phyloP scores from a whole-genome alignment of 2,329 filamentous ascomycete genomes.

The Alternaria consortialis region DNA sequence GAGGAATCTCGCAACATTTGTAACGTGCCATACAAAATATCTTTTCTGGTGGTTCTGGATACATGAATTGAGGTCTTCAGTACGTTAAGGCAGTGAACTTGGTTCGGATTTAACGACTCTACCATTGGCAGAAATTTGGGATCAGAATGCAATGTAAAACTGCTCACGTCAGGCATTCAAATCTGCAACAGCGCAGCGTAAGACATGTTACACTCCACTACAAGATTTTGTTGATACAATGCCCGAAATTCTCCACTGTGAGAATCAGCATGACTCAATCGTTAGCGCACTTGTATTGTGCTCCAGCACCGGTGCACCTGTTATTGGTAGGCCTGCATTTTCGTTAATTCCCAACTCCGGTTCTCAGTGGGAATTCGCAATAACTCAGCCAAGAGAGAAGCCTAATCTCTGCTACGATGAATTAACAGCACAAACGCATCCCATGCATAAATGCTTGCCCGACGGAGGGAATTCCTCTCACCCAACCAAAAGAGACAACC shows the following conservation, averaged over 20 bases:
- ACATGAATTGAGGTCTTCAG: neutral
- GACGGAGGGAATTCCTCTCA: neutral
- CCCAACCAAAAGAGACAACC: neutral
- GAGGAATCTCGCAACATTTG: slow-evolving; percentile 28
- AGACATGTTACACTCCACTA: no score
- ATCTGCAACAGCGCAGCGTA: neutral
- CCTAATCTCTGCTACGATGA: neutral
- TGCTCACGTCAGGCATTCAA: neutral
- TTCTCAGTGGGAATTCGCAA: no score
- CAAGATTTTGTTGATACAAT: neutral
- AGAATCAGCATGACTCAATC: no score
- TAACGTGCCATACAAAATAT: neutral
- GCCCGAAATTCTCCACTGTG: no score
- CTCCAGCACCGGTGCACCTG: no score
- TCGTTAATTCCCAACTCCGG: no score
- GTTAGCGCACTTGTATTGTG: no score
- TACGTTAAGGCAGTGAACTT: neutral
- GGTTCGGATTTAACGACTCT: neutral
- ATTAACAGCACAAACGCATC: neutral
- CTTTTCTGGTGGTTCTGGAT: neutral
- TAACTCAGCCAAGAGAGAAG: neutral
- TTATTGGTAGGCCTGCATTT: no score
- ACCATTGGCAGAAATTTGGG: neutral
- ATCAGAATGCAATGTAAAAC: neutral
- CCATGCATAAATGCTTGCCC: neutral